Conservation (phyloP, 352 stramenopile genomes). For the Phytophthora crassamura region DNA sequence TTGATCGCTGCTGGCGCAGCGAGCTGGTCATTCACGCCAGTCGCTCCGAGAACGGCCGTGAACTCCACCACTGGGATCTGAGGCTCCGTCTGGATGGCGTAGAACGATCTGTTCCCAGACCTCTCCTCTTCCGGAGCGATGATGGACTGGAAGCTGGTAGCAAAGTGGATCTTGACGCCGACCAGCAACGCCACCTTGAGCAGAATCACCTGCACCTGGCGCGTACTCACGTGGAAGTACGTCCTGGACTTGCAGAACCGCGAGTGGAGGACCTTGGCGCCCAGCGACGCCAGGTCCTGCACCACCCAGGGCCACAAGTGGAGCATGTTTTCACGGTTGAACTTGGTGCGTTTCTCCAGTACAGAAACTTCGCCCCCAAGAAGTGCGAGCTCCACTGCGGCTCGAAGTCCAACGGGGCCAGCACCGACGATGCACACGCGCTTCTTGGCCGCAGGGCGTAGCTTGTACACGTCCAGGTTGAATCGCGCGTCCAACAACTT, state of each 20-base stretch:
- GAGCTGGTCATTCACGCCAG: conserved; percentile 66
- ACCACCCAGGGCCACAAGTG: conserved; percentile 84
- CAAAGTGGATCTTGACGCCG: conserved; percentile 54
- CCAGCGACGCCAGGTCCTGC: conserved; percentile 77
- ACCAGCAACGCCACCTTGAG: conserved; percentile 75
- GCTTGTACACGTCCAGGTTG: conserved; percentile 44
- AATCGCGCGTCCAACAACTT: conserved; percentile 62
- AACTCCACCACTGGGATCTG: conserved; percentile 73
- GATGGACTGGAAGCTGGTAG: conserved; percentile 56
- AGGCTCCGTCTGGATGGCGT: conserved; percentile 63
- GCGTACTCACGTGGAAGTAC: conserved; percentile 84
- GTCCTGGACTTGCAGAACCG: conserved; percentile 70
- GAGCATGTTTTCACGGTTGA: conserved; percentile 83
- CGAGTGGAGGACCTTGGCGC: conserved; percentile 72
- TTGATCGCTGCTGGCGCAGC: conserved; percentile 59
- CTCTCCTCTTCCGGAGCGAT: conserved; percentile 38
- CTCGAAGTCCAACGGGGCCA: conserved; percentile 70
- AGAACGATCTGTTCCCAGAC: conserved; percentile 54
- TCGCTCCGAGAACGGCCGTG: conserved; percentile 63
- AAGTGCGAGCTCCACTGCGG: conserved; percentile 67
- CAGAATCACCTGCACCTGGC: conserved; percentile 76
- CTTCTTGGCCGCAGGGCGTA: conserved; percentile 49
- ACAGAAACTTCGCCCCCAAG: conserved; percentile 71
- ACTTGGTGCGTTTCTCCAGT: conserved; percentile 77
- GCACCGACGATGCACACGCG: conserved; percentile 70